Evolutionary conservation across 2,329 filamentous ascomycete genomes (phyloP).

Genomic region (Magnaporthiopsis rhizophila): DNA sequence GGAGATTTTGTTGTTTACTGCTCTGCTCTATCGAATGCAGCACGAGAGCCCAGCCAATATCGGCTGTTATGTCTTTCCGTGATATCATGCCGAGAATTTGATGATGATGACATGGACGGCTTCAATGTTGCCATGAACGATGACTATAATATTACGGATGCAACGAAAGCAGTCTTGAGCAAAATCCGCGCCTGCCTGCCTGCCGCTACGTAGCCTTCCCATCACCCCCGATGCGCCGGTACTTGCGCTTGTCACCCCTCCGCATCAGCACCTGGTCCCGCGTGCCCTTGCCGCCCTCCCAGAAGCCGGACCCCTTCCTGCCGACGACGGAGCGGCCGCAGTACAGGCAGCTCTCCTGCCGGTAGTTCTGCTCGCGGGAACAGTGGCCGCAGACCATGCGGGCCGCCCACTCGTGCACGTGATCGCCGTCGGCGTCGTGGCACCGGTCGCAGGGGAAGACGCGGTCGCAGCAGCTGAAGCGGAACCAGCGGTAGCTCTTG

Average conservation of each 20-base stretch:
- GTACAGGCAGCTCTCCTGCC: conserved; percentile 65
- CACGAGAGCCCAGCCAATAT: background rate
- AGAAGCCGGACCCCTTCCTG: conserved; percentile 61
- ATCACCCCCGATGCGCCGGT: conserved; percentile 48
- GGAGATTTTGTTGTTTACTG: background rate
- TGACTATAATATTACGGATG: too few relatives aligned
- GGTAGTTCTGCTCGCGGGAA: conserved; percentile 72
- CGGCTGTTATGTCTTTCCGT: background rate
- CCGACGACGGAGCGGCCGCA: conserved; percentile 66
- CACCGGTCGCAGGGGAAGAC: conserved; percentile 62
- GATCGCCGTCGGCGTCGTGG: conserved; percentile 62
- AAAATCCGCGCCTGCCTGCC: too few relatives aligned
- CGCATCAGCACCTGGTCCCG: conserved; percentile 64
- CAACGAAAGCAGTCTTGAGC: too few relatives aligned
- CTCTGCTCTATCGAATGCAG: background rate
- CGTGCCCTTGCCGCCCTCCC: conserved; percentile 83
- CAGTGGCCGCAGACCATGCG: conserved; percentile 78
- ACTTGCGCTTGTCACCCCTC: conserved; percentile 68
- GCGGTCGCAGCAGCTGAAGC: conserved; percentile 53
- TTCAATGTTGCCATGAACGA: too few relatives aligned
- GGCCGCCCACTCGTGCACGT: conserved; percentile 73
- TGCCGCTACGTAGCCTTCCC: background rate
- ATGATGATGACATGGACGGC: too few relatives aligned
- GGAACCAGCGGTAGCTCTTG: conserved; percentile 55
- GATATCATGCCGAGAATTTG: background rate